A percentile compares a stretch with the other conserved stretches of the same genome.
Evolutionary conservation across 352 stramenopile genomes (phyloP).

Genomic region (Thalassiosira hispida): DNA sequence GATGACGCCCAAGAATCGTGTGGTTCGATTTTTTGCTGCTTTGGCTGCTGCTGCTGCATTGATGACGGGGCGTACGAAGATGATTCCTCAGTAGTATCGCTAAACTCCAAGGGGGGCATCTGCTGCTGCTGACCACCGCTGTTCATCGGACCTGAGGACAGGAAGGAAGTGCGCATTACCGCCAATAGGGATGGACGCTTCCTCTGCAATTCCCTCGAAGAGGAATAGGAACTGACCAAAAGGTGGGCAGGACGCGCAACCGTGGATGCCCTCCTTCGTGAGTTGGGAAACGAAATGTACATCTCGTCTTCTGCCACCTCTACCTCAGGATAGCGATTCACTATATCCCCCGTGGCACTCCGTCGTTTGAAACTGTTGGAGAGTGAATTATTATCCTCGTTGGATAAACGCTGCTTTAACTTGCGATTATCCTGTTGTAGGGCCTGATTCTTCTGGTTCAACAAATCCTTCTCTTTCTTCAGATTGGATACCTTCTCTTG

Average conservation of each 20-base stretch:
- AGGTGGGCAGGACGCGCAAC: not conserved
- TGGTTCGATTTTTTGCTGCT: not conserved
- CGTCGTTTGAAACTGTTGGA: not conserved
- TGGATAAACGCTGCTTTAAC: not conserved
- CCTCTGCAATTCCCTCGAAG: not conserved
- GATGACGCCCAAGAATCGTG: constrained; percentile 13
- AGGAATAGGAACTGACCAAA: not conserved
- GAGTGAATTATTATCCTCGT: too few species aligned
- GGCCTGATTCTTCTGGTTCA: not conserved
- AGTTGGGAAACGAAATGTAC: not conserved
- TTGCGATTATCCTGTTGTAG: not conserved
- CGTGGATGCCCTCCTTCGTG: not conserved
- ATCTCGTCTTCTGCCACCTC: not conserved
- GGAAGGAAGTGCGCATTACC: not conserved
- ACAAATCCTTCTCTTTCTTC: not conserved
- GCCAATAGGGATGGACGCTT: not conserved
- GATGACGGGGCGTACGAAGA: not conserved
- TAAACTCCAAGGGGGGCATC: not conserved
- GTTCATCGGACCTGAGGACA: too few species aligned
- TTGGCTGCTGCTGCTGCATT: not conserved
- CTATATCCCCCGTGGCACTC: not conserved
- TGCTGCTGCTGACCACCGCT: too few species aligned
- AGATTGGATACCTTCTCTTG: not conserved
- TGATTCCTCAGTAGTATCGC: not conserved
- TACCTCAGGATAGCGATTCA: not conserved